phyloP scores from a whole-genome alignment of 2,329 filamentous ascomycete genomes.

The Talaromyces sp. region DNA sequence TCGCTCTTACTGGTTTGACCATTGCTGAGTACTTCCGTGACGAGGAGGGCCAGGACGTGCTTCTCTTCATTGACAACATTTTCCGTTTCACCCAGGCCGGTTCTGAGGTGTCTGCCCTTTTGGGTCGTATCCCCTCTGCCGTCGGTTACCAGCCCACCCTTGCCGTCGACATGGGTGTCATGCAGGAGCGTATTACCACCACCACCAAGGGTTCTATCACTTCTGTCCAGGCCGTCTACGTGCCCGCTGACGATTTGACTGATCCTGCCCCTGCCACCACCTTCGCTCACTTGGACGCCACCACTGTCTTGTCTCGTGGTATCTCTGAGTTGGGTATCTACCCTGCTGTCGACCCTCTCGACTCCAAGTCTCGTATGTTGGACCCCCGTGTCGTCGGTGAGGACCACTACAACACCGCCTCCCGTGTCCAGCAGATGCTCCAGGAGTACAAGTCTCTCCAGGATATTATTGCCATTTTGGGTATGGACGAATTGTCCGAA shows the following conservation, averaged over 20 bases:
- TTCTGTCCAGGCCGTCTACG: slow-evolving; percentile 99
- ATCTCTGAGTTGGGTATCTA: slow-evolving; percentile 99
- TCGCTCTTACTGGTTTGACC: slow-evolving; percentile 83
- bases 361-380: slow-evolving; percentile 99
- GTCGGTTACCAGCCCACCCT: slow-evolving; percentile 99
- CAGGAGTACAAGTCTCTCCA: slow-evolving; percentile 99
- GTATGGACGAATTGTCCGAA: slow-evolving; percentile 99
- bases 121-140: slow-evolving; percentile 99
- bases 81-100: slow-evolving; percentile 99
- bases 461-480: slow-evolving; percentile 99
- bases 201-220: slow-evolving; percentile 99
- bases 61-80: slow-evolving; percentile 99
- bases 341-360: slow-evolving; percentile 98
- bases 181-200: slow-evolving; percentile 99
- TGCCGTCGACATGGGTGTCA: slow-evolving; percentile 96
- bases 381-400: slow-evolving; percentile 98
- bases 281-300: slow-evolving; percentile 99
- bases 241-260: slow-evolving; percentile 99
- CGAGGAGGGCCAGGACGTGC: slow-evolving; percentile 85
- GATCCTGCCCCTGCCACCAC: slow-evolving; percentile 98
- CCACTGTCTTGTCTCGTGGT: slow-evolving; percentile 99
- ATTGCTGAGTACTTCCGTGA: slow-evolving; percentile 74
- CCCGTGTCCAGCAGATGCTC: slow-evolving; percentile 96
- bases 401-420: slow-evolving; percentile 94
- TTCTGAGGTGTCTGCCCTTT: slow-evolving; percentile 98